Conservation (phyloP, 768 basidiomycete genomes). For the Suillus spraguei region DNA sequence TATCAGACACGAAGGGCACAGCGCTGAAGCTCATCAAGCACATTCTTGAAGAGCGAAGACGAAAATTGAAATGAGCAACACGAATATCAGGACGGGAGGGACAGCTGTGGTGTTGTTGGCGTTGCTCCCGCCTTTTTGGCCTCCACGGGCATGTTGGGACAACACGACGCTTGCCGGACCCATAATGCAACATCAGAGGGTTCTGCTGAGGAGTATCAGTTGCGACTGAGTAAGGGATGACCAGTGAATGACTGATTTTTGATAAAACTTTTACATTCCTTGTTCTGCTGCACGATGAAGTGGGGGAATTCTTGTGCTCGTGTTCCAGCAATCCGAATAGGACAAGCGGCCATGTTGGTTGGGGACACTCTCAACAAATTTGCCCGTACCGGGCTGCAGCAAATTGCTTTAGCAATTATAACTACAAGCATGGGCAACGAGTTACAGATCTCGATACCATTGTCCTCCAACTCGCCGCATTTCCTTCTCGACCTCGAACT, state of each 20-base stretch:
- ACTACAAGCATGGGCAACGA: neutral
- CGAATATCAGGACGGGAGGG: conserved; percentile 39
- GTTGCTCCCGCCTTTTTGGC: conserved; percentile 92
- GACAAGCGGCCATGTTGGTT: conserved; percentile 43
- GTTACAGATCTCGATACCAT: conserved; percentile 61
- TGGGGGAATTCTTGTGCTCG: conserved; percentile 95
- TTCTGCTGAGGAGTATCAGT: conserved; percentile 50
- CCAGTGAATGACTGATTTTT: conserved; percentile 53
- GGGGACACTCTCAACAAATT: conserved; percentile 73
- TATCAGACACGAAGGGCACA: conserved; percentile 62
- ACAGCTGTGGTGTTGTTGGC: conserved; percentile 88
- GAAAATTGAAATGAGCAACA: conserved; percentile 53
- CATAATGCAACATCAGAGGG: conserved; percentile 84
- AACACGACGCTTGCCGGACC: conserved; percentile 80
- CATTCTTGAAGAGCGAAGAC: conserved; percentile 46
- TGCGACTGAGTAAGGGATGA: neutral
- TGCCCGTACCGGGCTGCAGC: conserved; percentile 70
- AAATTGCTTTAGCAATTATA: conserved; percentile 1
- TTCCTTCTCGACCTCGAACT: conserved; percentile 82
- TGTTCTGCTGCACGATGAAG: conserved; percentile 91
- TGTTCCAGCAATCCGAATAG: conserved; percentile 87
- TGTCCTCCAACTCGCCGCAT: conserved; percentile 70
- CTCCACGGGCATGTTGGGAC: conserved; percentile 91
- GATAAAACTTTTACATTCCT: conserved; percentile 87
- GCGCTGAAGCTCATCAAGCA: conserved; percentile 57